Base-by-base conservation (phyloP, 2,329 filamentous ascomycete species). In the Epichloe hybrida region DNA sequence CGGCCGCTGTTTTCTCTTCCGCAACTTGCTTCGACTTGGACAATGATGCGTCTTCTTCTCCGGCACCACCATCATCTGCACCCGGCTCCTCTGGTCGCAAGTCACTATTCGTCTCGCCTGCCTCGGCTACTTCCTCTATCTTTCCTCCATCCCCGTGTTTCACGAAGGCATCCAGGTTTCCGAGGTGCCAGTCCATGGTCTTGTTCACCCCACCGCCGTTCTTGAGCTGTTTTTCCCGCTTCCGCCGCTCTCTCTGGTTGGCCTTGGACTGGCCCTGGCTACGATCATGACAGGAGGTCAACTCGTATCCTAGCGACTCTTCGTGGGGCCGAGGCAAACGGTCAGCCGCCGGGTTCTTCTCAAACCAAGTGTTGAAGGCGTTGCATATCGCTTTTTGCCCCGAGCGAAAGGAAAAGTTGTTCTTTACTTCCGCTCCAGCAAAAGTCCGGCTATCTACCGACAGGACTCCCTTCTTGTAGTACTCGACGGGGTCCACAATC, bases 401-500 rank as follows among this genome's bases (percentile, higher is more conserved):
- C 2, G 23, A 27, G 23, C 9, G 12, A 7, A 38, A 20, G 48
- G 15, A 21, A n/a, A 50, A 50, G 41, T 21, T 34, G 34, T 45
- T 50, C 12, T 58, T 63, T 1, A 64, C 62, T 57, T 86, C 82
- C 2, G 45, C 45, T n/a, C 11, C 6, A 7, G 61, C 67, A 48
- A 81, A 68, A 0, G 58, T 35, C 2, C 84, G 76, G 1, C 57
- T 62, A 54, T 86, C 83, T 0, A 74, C 61, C 3, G 59, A 54
- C 23, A 86, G 64, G n/a, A 27, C 21, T 71, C 67, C 15, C 72
- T 66, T 5, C 2, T 59, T 49, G 53, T 74, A 71, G 12, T 82
- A 64, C 31, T 70, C 63, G 0, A 73, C 61, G 9, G 83, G 71
- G 56, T 86, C 75, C 15, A 83, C 68, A 54, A 77, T 72, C 50